Percentiles rank a stretch among this genome's conserved stretches.
Evolutionary conservation across 2,329 filamentous ascomycete species (phyloP).

Genomic region (Fusarium chuoi): DNA sequence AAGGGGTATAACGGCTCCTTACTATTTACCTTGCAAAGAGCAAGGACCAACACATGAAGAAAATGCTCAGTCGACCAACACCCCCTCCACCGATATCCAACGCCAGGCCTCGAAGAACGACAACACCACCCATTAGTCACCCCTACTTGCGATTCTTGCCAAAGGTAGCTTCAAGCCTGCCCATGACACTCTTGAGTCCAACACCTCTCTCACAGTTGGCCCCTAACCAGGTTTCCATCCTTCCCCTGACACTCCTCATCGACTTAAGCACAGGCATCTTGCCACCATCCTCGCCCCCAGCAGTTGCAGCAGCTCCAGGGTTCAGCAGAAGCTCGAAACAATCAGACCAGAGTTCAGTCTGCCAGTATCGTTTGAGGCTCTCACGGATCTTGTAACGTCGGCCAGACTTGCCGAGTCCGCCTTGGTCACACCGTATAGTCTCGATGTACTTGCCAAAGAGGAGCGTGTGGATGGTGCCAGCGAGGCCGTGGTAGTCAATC

Average conservation of each 20-base stretch:
- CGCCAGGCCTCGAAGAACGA: slow-evolving; percentile 23
- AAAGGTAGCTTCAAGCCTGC: slow-evolving; percentile 67
- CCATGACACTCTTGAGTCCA: slow-evolving; percentile 75
- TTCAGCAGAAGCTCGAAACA: slow-evolving; percentile 90
- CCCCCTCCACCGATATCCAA: slow-evolving; percentile 21
- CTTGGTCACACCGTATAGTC: slow-evolving; percentile 68
- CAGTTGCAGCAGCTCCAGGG: slow-evolving; percentile 72
- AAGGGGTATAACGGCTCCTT: slow-evolving; percentile 27
- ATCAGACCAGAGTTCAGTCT: slow-evolving; percentile 87
- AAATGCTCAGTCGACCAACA: slow-evolving; percentile 9
- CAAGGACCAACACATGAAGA: neutral
- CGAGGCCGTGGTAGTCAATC: slow-evolving; percentile 94
- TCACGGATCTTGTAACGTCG: slow-evolving; percentile 85
- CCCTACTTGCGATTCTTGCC: slow-evolving; percentile 50
- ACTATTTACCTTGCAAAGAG: slow-evolving; percentile 21
- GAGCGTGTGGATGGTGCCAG: slow-evolving; percentile 86
- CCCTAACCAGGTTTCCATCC: slow-evolving; percentile 87
- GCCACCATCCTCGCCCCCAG: slow-evolving; percentile 71
- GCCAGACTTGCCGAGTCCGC: slow-evolving; percentile 65
- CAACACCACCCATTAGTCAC: neutral
- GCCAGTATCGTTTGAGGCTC: slow-evolving; percentile 93
- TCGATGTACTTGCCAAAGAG: slow-evolving; percentile 97
- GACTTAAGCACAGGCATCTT: slow-evolving; percentile 78
- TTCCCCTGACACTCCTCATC: slow-evolving; percentile 74
- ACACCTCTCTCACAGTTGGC: slow-evolving; percentile 83